Conservation (phyloP, 805 yeast genomes). For the Metschnikowia shivogae region DNA sequence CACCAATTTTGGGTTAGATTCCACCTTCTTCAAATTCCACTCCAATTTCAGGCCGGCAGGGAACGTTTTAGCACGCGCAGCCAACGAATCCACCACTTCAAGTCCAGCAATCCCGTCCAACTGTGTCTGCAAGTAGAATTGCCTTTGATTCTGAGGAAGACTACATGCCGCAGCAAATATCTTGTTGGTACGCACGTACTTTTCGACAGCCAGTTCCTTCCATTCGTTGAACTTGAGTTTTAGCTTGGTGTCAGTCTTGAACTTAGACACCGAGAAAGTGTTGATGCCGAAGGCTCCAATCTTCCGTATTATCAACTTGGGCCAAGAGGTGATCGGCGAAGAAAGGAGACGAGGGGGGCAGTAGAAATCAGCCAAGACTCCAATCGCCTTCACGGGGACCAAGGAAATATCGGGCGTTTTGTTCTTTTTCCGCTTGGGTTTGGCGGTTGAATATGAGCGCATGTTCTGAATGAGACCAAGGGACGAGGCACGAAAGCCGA, state of each 20-base stretch:
- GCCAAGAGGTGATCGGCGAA: constrained; percentile 34
- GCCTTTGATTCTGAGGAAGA: constrained; percentile 25
- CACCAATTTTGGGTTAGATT: constrained; percentile 66
- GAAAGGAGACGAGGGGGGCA: constrained; percentile 34
- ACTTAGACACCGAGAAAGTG: constrained; percentile 50
- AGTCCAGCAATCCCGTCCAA: constrained; percentile 34
- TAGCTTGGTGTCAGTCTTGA: constrained; percentile 39
- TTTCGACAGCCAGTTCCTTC: constrained; percentile 82
- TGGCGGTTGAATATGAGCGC: constrained; percentile 14
- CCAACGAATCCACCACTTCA: constrained; percentile 29
- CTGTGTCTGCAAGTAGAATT: constrained; percentile 42
- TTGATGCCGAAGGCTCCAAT: constrained; percentile 65
- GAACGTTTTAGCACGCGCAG: constrained; percentile 32
- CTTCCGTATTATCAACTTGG: constrained; percentile 50
- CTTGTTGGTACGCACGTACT: constrained; percentile 71
- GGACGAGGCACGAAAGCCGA: background rate
- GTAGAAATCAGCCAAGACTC: constrained; percentile 42
- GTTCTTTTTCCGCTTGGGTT: constrained; percentile 12
- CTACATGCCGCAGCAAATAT: constrained; percentile 62
- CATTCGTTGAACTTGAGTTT: constrained; percentile 65
- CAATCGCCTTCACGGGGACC: constrained; percentile 35
- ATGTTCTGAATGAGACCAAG: background rate
- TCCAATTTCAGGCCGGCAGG: constrained; percentile 59
- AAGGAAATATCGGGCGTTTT: constrained; percentile 30
- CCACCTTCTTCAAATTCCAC: constrained; percentile 76